Conservation (phyloP, 345 rosid species). For the Populus pruinosa region DNA sequence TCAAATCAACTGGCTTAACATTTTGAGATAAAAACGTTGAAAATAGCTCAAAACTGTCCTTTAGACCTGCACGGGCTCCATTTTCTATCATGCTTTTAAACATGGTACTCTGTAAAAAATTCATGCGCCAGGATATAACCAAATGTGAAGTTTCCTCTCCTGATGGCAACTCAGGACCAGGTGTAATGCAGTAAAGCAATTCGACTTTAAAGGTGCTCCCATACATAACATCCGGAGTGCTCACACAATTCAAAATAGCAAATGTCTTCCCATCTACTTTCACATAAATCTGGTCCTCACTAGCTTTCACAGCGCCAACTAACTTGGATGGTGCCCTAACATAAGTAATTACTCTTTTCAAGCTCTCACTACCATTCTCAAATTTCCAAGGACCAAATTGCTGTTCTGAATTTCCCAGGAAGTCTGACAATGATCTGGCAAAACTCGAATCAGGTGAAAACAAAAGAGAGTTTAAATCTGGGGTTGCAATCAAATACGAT, state of each 20-base stretch:
- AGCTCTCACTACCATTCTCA: conserved; percentile 53
- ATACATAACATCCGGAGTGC: conserved; percentile 86
- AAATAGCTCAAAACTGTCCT: conserved; percentile 73
- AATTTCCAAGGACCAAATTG: conserved; percentile 71
- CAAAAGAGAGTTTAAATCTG: conserved; percentile 59
- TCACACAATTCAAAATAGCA: conserved; percentile 54
- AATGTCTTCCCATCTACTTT: conserved; percentile 76
- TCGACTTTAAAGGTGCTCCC: conserved; percentile 76
- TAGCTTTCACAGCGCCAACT: conserved; percentile 76
- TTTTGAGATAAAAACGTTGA: conserved; percentile 56
- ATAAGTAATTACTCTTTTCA: conserved; percentile 64
- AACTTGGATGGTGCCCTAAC: conserved; percentile 75
- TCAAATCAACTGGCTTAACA: conserved; percentile 70
- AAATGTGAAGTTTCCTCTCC: conserved; percentile 71
- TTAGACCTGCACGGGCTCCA: conserved; percentile 81
- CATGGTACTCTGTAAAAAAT: conserved; percentile 88
- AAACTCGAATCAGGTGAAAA: conserved; percentile 79
- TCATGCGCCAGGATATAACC: conserved; percentile 84
- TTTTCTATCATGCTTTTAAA: conserved; percentile 94
- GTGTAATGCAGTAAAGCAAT: conserved; percentile 62
- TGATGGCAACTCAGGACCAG: conserved; percentile 79
- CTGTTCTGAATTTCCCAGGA: conserved; percentile 75
- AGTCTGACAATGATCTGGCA: conserved; percentile 47
- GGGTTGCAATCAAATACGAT: conserved; percentile 50
- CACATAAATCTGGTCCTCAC: conserved; percentile 75